Base-by-base conservation (phyloP, 2,329 filamentous ascomycete genomes). In the Trichoderma sp. region DNA sequence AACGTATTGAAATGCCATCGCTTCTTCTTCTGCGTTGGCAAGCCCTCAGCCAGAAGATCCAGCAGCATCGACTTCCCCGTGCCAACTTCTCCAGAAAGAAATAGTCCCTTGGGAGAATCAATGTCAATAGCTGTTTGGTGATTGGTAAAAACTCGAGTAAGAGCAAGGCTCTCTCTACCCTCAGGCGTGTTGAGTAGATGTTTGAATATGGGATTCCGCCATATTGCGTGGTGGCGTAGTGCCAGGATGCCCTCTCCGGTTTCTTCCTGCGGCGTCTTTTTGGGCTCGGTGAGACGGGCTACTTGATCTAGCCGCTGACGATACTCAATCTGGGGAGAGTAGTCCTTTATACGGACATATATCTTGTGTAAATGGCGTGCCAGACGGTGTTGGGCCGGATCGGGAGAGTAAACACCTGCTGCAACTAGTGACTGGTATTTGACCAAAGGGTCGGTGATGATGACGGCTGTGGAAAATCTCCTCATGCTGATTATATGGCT, bases 1-100 rank as follows among this genome's bases (percentile, higher is more conserved):
- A 96, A 96, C 0, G 92, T 94, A 78, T 93, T 94, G 81, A 94
- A 96, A 78, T 95, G 93, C 90, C 91, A 94, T 72, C 92, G 85
- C 75, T 87, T 85, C 82, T 95, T 95, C 76, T 90, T 90, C 58
- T 85, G 83, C 17, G 89, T 94, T 1, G 93, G 93, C 4, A 96
- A 81, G 65, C 91, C 92, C 66, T 94, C 91, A 15, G 92, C 92
- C n/a, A 96, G 88, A 0, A 96, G 83, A 76, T 95, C 93, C 15
- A 95, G 86, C n/a, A 96, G 86, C 92, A 96, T 94, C 6, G 90
- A 92, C 79, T 96, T 96, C 15, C 93, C 93, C 0, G 92, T 94
- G 12, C 93, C 93, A 2, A 96, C 93, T 77, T 94, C 92, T 7
- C 93, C 93, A 30, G 93, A 93, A 0, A 96, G 85, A 77, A 95